These are phyloP conservation scores for Lichtheimia hyalospora DNA, from an alignment of 371 early-diverging fungal genomes.

Conservation along the genomic window DNA sequence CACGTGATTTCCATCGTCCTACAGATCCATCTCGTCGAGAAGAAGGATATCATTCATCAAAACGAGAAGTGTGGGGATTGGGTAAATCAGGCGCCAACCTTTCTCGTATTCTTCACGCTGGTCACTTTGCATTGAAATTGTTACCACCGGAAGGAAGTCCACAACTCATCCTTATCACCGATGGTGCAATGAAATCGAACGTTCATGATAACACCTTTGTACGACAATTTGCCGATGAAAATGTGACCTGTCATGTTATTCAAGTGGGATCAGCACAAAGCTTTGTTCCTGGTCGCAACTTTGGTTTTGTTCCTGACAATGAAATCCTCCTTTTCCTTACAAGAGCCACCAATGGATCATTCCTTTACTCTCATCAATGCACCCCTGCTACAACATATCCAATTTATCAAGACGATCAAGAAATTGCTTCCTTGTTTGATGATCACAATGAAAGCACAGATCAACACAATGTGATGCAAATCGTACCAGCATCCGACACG, in stretches of 20 bases:
- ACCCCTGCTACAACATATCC: slow-evolving; percentile 5
- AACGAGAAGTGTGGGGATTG: slow-evolving; percentile 62
- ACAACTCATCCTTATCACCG: slow-evolving; percentile 80
- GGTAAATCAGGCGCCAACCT: slow-evolving; percentile 61
- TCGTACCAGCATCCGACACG: slow-evolving; percentile 8
- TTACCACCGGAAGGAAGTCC: slow-evolving; percentile 73
- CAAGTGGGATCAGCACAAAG: slow-evolving; percentile 83
- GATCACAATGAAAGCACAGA: not conserved
- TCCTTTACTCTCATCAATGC: slow-evolving; percentile 79
- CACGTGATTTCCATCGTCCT: not conserved
- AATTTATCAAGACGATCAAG: not conserved
- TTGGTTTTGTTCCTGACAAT: slow-evolving; percentile 89
- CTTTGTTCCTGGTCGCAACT: slow-evolving; percentile 75
- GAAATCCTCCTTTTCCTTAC: slow-evolving; percentile 85
- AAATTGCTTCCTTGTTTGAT: not conserved
- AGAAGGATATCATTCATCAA: slow-evolving; percentile 26
- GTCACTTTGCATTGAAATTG: slow-evolving; percentile 70
- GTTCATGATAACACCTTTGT: slow-evolving; percentile 56
- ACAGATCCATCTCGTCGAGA: not conserved
- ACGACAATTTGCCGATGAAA: slow-evolving; percentile 64
- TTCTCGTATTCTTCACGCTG: slow-evolving; percentile 70
- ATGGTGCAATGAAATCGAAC: slow-evolving; percentile 80
- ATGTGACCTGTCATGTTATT: slow-evolving; percentile 78
- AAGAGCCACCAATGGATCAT: slow-evolving; percentile 76
- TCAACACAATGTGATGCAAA: not conserved